A percentile compares a stretch with the other conserved stretches of the same genome.
These are phyloP conservation scores for Neofusicoccum umdonicola DNA, from an alignment of 2,329 filamentous ascomycete genomes.

Conservation along the genomic window DNA sequence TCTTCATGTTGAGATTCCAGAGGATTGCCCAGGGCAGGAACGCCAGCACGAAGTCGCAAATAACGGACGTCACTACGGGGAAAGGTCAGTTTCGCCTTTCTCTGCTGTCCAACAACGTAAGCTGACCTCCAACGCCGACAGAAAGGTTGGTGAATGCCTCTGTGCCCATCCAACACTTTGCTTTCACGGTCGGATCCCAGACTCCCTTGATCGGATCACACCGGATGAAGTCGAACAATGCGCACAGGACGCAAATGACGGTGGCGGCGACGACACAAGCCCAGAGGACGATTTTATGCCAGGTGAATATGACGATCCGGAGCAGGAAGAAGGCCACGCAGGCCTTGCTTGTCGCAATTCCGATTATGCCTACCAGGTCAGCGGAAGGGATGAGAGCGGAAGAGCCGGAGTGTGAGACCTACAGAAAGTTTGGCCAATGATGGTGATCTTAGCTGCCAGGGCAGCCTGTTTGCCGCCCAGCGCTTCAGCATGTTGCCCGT, in stretches of 20 bases:
- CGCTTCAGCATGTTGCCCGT: conserved; percentile 27
- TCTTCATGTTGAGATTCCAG: conserved; percentile 35
- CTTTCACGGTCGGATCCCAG: conserved; percentile 27
- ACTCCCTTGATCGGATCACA: conserved; percentile 28
- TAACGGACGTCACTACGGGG: conserved; percentile 31
- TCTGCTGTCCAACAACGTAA: neutral
- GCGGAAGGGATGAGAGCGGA: neutral
- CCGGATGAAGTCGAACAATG: conserved; percentile 28
- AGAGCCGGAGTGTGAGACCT: neutral
- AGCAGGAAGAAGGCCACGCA: conserved; percentile 32
- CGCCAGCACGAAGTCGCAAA: conserved; percentile 36
- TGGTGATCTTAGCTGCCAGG: conserved; percentile 33
- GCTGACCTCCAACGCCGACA: conserved; percentile 4
- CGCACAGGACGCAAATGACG: conserved; percentile 28
- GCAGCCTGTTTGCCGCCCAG: conserved; percentile 25
- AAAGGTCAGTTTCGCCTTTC: neutral
- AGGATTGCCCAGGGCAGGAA: conserved; percentile 34
- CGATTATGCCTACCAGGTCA: conserved; percentile 22
- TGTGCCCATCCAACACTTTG: conserved; percentile 26
- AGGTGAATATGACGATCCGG: conserved; percentile 29
- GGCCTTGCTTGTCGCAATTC: conserved; percentile 31
- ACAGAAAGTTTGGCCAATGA: conserved; percentile 31
- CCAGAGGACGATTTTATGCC: conserved; percentile 32
- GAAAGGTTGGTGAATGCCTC: conserved; percentile 22
- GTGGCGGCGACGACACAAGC: conserved; percentile 29